A percentile compares a stretch with the other conserved stretches of the same genome.
These are phyloP conservation scores for Aspergillus felis DNA, from an alignment of 2,329 filamentous ascomycete genomes.

Conservation along the genomic window DNA sequence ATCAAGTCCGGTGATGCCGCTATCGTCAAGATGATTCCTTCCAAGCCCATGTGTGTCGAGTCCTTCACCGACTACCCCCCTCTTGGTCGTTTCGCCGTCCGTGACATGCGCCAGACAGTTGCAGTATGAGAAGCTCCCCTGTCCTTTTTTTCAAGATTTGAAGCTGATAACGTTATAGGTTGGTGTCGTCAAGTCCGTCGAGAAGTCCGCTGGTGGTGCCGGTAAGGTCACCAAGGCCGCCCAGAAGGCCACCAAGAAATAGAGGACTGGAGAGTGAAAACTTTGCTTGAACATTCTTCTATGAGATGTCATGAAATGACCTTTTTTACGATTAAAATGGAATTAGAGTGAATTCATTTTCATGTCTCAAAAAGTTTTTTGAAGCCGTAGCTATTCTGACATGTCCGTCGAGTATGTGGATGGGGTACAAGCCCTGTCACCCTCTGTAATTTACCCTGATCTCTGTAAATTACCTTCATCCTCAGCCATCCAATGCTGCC, in stretches of 20 bases:
- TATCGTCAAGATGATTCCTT: slow-evolving; percentile 99
- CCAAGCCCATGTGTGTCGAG: slow-evolving; percentile 99
- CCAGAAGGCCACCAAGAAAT: slow-evolving; percentile 51
- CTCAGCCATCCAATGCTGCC: too few relatives aligned
- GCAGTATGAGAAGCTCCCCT: too few relatives aligned
- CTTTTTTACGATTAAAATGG: neutral
- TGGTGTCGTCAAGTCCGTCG: slow-evolving; percentile 70
- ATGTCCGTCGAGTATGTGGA: too few relatives aligned
- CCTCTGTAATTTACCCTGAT: too few relatives aligned
- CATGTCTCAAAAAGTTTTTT: too few relatives aligned
- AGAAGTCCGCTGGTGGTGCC: slow-evolving; percentile 55
- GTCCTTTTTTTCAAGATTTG: too few relatives aligned
- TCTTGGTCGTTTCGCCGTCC: slow-evolving; percentile 99
- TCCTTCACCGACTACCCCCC: slow-evolving; percentile 99
- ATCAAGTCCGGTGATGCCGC: slow-evolving; percentile 99
- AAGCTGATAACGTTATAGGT: too few relatives aligned
- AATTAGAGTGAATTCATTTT: too few relatives aligned
- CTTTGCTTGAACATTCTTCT: neutral
- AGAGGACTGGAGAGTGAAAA: slow-evolving; percentile 52
- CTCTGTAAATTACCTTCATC: too few relatives aligned
- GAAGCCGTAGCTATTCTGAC: too few relatives aligned
- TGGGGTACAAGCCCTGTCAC: too few relatives aligned
- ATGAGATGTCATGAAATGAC: neutral
- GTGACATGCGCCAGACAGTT: slow-evolving; percentile 77
- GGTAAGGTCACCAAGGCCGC: slow-evolving; percentile 64